These are phyloP conservation scores for Aegle marmelos DNA, from an alignment of 345 rosid genomes.

Conservation along the genomic window DNA sequence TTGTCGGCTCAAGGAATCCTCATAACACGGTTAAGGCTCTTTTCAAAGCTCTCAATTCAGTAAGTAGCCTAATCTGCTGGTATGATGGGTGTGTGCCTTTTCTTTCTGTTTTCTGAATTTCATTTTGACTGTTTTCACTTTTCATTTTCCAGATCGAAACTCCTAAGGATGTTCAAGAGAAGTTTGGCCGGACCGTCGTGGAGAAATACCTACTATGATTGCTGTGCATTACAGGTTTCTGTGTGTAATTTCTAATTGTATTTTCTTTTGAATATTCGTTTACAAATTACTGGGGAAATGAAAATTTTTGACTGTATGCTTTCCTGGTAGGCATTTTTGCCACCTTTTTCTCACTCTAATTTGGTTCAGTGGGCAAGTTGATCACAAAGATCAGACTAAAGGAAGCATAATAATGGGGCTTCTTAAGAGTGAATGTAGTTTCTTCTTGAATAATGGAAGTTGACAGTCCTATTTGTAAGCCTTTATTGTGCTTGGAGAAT, in stretches of 20 bases:
- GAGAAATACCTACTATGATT: constrained; percentile 70
- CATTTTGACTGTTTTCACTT: background rate
- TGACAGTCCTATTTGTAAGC: background rate
- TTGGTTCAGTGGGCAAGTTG: background rate
- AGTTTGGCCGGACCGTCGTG: constrained; percentile 89
- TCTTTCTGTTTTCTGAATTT: background rate
- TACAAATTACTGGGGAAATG: background rate
- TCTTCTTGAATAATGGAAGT: background rate
- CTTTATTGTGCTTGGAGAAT: background rate
- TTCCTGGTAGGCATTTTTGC: background rate
- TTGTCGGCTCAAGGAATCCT: constrained; percentile 92
- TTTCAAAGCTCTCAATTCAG: constrained; percentile 88
- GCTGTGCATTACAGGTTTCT: constrained; percentile 5
- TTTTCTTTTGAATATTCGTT: background rate
- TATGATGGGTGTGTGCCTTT: background rate
- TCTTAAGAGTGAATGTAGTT: background rate
- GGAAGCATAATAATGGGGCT: background rate
- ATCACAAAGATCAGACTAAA: background rate
- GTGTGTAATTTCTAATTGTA: background rate
- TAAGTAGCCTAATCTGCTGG: constrained; percentile 36
- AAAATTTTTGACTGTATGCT: background rate
- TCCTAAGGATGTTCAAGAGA: constrained; percentile 89
- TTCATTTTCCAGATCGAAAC: constrained; percentile 66
- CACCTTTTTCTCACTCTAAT: background rate
- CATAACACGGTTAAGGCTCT: constrained; percentile 91